phyloP scores from a whole-genome alignment of 768 basidiomycete genomes.

The Agrocybe praecox region DNA sequence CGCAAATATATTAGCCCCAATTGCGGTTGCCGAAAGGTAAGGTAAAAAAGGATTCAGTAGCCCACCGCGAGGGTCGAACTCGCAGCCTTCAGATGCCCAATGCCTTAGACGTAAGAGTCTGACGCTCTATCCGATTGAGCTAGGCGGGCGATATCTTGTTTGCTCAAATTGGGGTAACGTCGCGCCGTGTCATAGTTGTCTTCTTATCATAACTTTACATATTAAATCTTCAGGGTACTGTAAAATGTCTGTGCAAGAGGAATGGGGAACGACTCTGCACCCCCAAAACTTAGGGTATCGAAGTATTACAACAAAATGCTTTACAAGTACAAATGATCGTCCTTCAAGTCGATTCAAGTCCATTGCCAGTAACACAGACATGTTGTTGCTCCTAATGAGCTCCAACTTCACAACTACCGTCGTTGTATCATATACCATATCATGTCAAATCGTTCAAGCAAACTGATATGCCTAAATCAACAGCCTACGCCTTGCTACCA shows the following conservation, averaged over 20 bases:
- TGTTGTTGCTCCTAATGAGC: neutral
- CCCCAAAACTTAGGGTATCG: neutral
- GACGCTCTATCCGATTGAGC: conserved; percentile 70
- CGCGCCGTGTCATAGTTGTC: too few species aligned
- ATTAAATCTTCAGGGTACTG: too few species aligned
- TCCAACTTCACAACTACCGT: neutral
- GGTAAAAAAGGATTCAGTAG: conserved; percentile 33
- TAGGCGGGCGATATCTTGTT: conserved; percentile 46
- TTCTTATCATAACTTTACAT: too few species aligned
- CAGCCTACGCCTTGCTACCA: neutral
- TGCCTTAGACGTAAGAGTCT: conserved; percentile 40
- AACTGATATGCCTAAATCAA: neutral
- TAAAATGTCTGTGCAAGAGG: too few species aligned
- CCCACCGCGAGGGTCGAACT: conserved; percentile 86
- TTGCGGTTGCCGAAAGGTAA: neutral
- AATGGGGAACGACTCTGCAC: too few species aligned
- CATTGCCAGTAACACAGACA: neutral
- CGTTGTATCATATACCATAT: neutral
- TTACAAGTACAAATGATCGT: neutral
- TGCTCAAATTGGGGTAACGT: too few species aligned
- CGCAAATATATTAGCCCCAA: neutral
- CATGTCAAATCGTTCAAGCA: neutral
- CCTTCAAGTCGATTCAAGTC: neutral
- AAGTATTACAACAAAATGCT: neutral
- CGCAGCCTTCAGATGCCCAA: conserved; percentile 74